These are phyloP conservation scores for Aspergillus intermedius DNA, from an alignment of 2,329 filamentous ascomycete genomes.

Conservation along the genomic window DNA sequence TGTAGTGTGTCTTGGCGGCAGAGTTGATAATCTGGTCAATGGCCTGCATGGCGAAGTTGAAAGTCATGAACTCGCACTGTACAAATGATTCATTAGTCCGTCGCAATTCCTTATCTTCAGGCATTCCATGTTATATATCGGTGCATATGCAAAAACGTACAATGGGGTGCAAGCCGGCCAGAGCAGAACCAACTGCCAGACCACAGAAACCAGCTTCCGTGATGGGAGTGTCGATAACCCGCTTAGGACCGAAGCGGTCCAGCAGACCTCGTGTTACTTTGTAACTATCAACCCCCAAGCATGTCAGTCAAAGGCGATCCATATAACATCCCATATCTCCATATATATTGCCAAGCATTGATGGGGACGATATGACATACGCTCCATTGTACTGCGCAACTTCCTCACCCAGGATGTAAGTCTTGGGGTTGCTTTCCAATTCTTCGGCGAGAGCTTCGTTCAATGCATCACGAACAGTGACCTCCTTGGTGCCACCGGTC, in stretches of 20 bases:
- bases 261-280: constrained; percentile 98
- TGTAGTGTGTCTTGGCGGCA: constrained; percentile 97
- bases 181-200: constrained; percentile 87
- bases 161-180: constrained; percentile 88
- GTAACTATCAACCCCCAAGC: constrained; percentile 53
- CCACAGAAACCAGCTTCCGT: constrained; percentile 94
- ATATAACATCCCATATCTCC: not conserved
- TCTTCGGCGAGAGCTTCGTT: constrained; percentile 98
- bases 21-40: constrained; percentile 99
- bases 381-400: constrained; percentile 99
- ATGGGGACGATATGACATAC: constrained; percentile 37
- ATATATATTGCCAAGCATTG: constrained; percentile 1
- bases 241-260: constrained; percentile 94
- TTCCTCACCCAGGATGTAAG: constrained; percentile 94
- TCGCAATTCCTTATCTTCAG: too few relatives aligned
- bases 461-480: constrained; percentile 93
- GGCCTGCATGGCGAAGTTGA: constrained; percentile 99
- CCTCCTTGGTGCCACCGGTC: constrained; percentile 71
- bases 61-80: constrained; percentile 99
- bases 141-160: constrained; percentile 50
- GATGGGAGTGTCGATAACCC: constrained; percentile 97
- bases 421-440: constrained; percentile 88
- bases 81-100: not conserved
- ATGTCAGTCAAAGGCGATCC: constrained; percentile 25
- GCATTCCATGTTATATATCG: not conserved